These are phyloP conservation scores for Inga laurina DNA, from an alignment of 306 rosid species.

Conservation along the genomic window DNA sequence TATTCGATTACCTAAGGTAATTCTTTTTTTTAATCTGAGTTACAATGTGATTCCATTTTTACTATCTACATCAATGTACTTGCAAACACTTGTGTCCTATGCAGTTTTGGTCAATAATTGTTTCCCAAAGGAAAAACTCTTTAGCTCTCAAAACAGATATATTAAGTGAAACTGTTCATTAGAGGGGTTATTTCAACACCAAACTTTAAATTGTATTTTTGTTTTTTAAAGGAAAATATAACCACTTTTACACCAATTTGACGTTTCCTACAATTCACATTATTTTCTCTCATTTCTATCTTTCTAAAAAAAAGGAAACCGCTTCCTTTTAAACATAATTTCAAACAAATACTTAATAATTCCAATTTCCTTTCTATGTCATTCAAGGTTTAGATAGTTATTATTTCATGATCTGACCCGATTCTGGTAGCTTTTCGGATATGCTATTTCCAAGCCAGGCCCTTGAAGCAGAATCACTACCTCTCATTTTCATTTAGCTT, in stretches of 20 bases:
- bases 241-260: too few relatives aligned
- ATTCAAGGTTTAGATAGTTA: too few relatives aligned
- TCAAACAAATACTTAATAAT: too few relatives aligned
- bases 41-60: slow-evolving; percentile 50
- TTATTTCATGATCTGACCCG: slow-evolving; percentile 22
- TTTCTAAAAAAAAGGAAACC: too few relatives aligned
- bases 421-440: slow-evolving; percentile 45
- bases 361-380: too few relatives aligned
- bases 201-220: too few relatives aligned
- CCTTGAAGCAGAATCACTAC: slow-evolving; percentile 78
- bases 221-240: too few relatives aligned
- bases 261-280: too few relatives aligned
- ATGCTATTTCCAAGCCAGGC: slow-evolving; percentile 70
- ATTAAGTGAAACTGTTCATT: too few relatives aligned
- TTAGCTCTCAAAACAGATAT: neutral
- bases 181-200: too few relatives aligned
- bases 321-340: too few relatives aligned
- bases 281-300: too few relatives aligned
- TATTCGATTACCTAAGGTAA: slow-evolving; percentile 62
- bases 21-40: neutral
- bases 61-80: slow-evolving; percentile 24
- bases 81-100: slow-evolving; percentile 5
- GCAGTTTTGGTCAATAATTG: slow-evolving; percentile 11
- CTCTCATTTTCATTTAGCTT: slow-evolving; percentile 34
- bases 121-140: neutral